Conservation (phyloP, 2,329 filamentous ascomycete species). For the Apiospora malaysiana region DNA sequence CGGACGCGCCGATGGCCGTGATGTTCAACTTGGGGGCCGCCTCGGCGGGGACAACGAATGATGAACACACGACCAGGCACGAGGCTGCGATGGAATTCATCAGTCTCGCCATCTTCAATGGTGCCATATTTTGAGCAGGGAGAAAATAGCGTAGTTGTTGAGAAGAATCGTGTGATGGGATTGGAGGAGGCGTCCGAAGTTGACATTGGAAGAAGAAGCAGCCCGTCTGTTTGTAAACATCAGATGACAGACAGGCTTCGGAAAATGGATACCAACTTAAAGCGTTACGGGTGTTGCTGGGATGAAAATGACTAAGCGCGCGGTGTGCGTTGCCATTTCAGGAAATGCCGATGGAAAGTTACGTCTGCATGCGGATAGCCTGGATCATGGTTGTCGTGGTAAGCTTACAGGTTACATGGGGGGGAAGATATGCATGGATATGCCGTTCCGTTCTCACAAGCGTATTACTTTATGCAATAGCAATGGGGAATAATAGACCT, state of each 20-base stretch:
- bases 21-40: not conserved
- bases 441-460: not conserved
- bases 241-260: not conserved
- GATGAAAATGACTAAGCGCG: not conserved
- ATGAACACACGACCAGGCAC: not conserved
- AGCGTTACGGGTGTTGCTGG: not conserved
- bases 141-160: not conserved
- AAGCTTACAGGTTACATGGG: not conserved
- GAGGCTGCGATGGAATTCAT: no score
- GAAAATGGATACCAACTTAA: not conserved
- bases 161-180: not conserved
- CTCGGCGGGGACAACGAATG: not conserved
- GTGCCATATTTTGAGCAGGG: no score
- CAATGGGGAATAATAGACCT: not conserved
- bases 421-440: not conserved
- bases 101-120: not conserved
- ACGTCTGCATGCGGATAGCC: not conserved
- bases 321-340: not conserved
- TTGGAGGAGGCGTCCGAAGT: not conserved
- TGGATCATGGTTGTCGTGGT: not conserved
- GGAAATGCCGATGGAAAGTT: not conserved
- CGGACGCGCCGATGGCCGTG: conserved; percentile 39
- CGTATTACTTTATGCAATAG: not conserved
- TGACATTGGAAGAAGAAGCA: no score
- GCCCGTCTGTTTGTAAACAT: not conserved